Percentiles rank a stretch among this genome's conserved stretches.
Conservation (phyloP, 1,284 basidiomycete species). For the Ustilago vetiveriae region DNA sequence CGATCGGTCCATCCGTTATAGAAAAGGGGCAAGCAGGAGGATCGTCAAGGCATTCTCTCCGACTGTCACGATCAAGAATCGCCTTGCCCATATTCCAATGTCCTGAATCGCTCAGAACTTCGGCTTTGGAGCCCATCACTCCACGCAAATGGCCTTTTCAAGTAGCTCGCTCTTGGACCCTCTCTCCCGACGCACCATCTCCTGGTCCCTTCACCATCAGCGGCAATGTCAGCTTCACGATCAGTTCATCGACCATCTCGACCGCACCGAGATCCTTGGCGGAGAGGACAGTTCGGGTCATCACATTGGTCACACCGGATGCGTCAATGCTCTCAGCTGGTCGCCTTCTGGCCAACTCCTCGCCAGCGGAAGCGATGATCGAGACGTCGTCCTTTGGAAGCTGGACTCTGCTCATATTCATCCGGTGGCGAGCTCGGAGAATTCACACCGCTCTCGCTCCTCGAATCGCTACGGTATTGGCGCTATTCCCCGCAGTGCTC, state of each 20-base stretch:
- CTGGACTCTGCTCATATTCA: conserved; percentile 69
- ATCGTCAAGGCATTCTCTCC: not conserved
- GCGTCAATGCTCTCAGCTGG: conserved; percentile 77
- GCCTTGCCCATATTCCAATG: conserved; percentile 1
- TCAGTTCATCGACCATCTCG: conserved; percentile 29
- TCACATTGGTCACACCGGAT: conserved; percentile 39
- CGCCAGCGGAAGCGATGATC: conserved; percentile 84
- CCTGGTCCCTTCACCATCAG: conserved; percentile 14
- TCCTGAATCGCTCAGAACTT: not conserved
- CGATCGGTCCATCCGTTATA: too few species aligned
- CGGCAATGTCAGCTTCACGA: conserved; percentile 25
- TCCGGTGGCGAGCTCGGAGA: conserved; percentile 40
- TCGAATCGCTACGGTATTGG: conserved; percentile 1
- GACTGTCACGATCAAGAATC: too few species aligned
- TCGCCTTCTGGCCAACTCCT: conserved; percentile 77
- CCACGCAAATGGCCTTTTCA: conserved; percentile 7
- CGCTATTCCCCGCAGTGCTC: not conserved
- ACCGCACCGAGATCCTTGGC: conserved; percentile 35
- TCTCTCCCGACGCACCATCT: conserved; percentile 9
- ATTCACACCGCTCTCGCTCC: not conserved
- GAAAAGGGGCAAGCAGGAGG: not conserved
- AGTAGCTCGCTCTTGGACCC: conserved; percentile 7
- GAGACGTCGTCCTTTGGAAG: conserved; percentile 77
- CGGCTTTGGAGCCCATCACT: not conserved
- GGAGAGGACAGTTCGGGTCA: conserved; percentile 16